These are phyloP conservation scores for Hypoxylon lenormandii DNA, from an alignment of 495 filamentous ascomycete genomes.

Conservation along the genomic window DNA sequence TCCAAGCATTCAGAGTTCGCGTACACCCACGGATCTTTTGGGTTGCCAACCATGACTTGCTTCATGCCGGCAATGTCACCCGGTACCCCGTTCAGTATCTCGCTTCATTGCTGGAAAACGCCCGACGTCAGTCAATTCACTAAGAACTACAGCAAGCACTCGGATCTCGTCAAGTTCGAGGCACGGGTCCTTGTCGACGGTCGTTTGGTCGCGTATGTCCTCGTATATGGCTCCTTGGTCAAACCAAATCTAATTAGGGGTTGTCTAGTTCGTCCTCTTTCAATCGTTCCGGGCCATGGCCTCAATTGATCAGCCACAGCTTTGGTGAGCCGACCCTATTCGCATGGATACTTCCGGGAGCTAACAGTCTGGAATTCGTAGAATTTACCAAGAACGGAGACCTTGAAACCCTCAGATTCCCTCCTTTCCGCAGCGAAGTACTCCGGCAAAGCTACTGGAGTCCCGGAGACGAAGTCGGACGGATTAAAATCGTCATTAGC, in stretches of 20 bases:
- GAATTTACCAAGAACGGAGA: constrained; percentile 73
- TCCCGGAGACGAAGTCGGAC: constrained; percentile 74
- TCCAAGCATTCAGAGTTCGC: constrained; percentile 53
- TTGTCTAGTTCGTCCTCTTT: constrained; percentile 66
- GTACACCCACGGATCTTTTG: constrained; percentile 57
- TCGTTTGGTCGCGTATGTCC: constrained; percentile 69
- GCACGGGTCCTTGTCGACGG: constrained; percentile 80
- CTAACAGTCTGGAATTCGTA: constrained; percentile 42
- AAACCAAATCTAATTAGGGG: constrained; percentile 7
- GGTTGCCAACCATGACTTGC: constrained; percentile 77
- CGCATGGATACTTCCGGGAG: not conserved
- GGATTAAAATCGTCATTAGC: constrained; percentile 81
- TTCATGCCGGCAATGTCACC: constrained; percentile 76
- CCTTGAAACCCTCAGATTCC: constrained; percentile 75
- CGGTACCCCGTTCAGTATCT: constrained; percentile 76
- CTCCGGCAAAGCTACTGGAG: constrained; percentile 78
- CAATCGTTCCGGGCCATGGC: constrained; percentile 69
- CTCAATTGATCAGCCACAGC: constrained; percentile 64
- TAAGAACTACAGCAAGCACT: constrained; percentile 69
- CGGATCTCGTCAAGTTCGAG: constrained; percentile 73
- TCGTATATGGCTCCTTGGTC: not conserved
- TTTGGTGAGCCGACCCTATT: constrained; percentile 56
- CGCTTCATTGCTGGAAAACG: constrained; percentile 82
- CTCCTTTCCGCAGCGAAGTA: constrained; percentile 77
- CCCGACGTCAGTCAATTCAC: constrained; percentile 72